phyloP scores from a whole-genome alignment of 2,329 filamentous ascomycete species.

The Fusarium agapanthi region DNA sequence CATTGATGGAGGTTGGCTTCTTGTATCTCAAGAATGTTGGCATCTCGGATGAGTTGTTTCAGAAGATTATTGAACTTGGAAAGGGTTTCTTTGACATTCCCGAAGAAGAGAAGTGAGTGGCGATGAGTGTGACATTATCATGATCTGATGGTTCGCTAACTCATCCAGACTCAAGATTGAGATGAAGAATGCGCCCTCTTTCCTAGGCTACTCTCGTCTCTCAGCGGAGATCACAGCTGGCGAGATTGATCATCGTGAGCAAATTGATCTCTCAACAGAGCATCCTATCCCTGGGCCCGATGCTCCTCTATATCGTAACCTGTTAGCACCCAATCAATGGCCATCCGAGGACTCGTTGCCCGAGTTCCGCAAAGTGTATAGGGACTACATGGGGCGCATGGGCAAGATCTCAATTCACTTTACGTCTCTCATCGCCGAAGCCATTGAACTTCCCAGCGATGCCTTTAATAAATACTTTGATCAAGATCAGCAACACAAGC shows the following conservation, averaged over 20 bases:
- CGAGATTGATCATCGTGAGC: conserved; percentile 81
- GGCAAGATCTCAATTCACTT: conserved; percentile 75
- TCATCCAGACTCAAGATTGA: conserved; percentile 67
- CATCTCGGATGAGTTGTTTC: conserved; percentile 71
- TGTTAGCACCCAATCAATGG: conserved; percentile 84
- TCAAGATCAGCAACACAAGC: conserved; percentile 78
- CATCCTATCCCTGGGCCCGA: conserved; percentile 70
- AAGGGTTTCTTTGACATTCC: conserved; percentile 81
- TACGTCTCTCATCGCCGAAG: conserved; percentile 83
- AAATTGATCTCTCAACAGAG: conserved; percentile 85
- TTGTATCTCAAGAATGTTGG: conserved; percentile 85
- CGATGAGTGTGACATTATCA: conserved; percentile 3
- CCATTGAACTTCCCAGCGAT: conserved; percentile 73
- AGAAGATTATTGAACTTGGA: conserved; percentile 72
- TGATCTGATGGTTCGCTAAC: background rate
- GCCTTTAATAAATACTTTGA: conserved; percentile 87
- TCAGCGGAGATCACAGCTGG: conserved; percentile 77
- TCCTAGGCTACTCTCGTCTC: conserved; percentile 74
- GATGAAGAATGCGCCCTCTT: conserved; percentile 78
- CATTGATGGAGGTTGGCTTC: conserved; percentile 87
- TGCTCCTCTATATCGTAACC: conserved; percentile 77
- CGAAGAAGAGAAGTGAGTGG: conserved; percentile 73
- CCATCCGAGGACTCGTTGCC: conserved; percentile 71
- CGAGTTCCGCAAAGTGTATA: conserved; percentile 72
- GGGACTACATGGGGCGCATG: conserved; percentile 82